Evolutionary conservation across 225 moss, liverwort and hornwort genomes (phyloP).

Genomic region (Physcomitrellopsis africana): DNA sequence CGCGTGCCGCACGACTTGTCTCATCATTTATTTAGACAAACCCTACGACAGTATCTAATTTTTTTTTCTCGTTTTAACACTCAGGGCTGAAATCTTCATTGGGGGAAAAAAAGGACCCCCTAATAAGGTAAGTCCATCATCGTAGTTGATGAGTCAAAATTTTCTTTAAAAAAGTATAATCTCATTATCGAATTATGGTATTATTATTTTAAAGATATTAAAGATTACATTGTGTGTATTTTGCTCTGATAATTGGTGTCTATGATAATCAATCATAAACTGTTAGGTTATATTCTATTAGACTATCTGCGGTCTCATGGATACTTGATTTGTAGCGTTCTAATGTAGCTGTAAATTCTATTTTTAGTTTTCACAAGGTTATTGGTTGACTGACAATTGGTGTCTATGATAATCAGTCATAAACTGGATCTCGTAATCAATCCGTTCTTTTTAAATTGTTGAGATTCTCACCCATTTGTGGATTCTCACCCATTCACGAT

Average conservation of each 20-base stretch:
- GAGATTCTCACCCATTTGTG: slow-evolving; percentile 7
- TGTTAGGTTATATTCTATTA: not conserved
- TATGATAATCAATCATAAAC: too few species aligned
- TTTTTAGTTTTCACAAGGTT: not conserved
- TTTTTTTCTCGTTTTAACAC: slow-evolving; percentile 6
- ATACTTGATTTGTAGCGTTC: slow-evolving; percentile 6
- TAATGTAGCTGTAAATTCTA: not conserved
- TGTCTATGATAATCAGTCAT: not conserved
- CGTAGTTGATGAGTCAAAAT: not conserved
- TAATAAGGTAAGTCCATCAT: slow-evolving; percentile 61
- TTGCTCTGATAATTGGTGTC: slow-evolving; percentile 1
- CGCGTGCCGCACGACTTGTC: slow-evolving; percentile 17
- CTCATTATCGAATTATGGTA: not conserved
- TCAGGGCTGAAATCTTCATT: slow-evolving; percentile 88
- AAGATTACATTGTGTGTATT: not conserved
- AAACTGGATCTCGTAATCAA: not conserved
- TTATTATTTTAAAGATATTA: not conserved
- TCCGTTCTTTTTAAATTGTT: not conserved
- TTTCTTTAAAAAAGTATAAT: not conserved
- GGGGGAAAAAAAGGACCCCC: slow-evolving; percentile 90
- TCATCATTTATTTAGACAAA: slow-evolving; percentile 9
- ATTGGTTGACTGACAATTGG: not conserved
- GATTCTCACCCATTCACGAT: not conserved
- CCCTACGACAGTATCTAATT: slow-evolving; percentile 4
- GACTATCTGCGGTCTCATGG: not conserved